Percentiles rank a stretch among this genome's conserved stretches.
Conservation (phyloP, 805 yeast genomes). For the Cephaloascus fragrans region DNA sequence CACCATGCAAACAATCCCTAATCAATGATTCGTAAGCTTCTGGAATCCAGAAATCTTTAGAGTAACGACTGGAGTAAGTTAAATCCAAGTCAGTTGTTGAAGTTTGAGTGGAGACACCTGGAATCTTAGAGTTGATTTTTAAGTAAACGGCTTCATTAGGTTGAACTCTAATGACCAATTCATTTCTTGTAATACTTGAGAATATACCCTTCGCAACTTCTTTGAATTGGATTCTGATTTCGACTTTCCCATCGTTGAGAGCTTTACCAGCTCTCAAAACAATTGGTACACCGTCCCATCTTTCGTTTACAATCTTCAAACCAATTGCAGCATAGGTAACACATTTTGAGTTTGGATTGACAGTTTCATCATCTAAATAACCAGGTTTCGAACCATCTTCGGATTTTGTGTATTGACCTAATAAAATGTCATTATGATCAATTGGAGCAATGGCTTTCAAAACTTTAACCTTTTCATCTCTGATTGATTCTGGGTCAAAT, state of each 20-base stretch:
- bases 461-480: conserved; percentile 94
- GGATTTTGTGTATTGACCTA: conserved; percentile 84
- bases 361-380: conserved; percentile 88
- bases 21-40: conserved; percentile 96
- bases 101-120: conserved; percentile 79
- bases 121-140: conserved; percentile 88
- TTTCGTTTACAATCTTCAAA: conserved; percentile 74
- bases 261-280: conserved; percentile 97
- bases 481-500: conserved; percentile 84
- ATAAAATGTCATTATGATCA: conserved; percentile 51
- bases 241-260: conserved; percentile 90
- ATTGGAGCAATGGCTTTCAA: conserved; percentile 72
- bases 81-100: conserved; percentile 86
- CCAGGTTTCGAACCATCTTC: conserved; percentile 86
- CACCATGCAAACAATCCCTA: conserved; percentile 82
- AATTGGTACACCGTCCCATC: conserved; percentile 98
- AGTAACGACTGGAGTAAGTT: conserved; percentile 72
- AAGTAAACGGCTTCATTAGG: conserved; percentile 91
- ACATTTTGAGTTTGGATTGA: conserved; percentile 70
- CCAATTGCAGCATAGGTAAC: conserved; percentile 88
- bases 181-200: conserved; percentile 77
- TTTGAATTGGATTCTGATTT: conserved; percentile 87
- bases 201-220: conserved; percentile 79
- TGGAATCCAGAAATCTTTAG: conserved; percentile 83
- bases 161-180: conserved; percentile 87